Base-by-base conservation (phyloP, 129 eudicot genomes). In the Artemisia tridentata region DNA sequence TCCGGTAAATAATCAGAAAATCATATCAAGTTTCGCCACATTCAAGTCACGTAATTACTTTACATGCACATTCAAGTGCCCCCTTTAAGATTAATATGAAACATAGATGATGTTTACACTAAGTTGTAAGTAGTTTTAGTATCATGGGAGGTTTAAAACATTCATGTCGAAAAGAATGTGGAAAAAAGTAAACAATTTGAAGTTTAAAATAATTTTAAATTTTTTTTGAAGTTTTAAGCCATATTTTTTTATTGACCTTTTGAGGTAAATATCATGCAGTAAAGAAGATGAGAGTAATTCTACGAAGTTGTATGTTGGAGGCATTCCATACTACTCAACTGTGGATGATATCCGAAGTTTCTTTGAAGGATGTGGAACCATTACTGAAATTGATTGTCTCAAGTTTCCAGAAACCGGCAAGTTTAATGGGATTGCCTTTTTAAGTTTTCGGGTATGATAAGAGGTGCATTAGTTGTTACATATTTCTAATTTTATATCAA, bases 301-400 rank as follows among this genome's bases (percentile, higher is more conserved):
- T 29, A 78, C 82, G 21, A 92, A 87, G 79, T 84, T 93, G 56
- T 93, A 89, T 80, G 98, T 93, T 54, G 98, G 98, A 74, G 98
- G 97, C 75, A 93, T 93, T 76, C 98, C 98, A 34, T 93, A 85
- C 79, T 89, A 87, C 80, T 93, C 97, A 12, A 93, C 86, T 5
- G 97, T 89, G 76, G 98, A 93, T 77, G 98, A 93, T 82, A 93
- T 93, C 58, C 79, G 80, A 75, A 93, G 96, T 79, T 89, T 70
- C 81, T 93, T 93, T 87, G 97, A 90, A 83, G 71, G 89, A 46
- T 93, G 98, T 84, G 98, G 98, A 68, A 80, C 92, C 75, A 85
- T 93, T 75, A 89, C 89, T 43, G 88, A 79, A 51, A 60, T 93
- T 57, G 98, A 93, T 78, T 89, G 98, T 71, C 80, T 93, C 82